Conservation (phyloP, 108 stramenopile species). For the Cyclotella distinguenda region DNA sequence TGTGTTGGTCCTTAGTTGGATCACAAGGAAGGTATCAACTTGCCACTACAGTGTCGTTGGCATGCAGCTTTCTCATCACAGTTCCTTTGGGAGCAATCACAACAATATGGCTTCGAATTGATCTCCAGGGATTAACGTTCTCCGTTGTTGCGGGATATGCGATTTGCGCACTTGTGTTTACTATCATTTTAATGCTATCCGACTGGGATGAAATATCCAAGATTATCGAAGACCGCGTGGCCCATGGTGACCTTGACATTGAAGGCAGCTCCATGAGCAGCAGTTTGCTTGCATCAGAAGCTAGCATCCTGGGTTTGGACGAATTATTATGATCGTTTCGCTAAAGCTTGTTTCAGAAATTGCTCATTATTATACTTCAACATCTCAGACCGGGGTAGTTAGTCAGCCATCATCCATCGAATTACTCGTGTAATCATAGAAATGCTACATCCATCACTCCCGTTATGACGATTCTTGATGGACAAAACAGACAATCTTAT, state of each 20-base stretch:
- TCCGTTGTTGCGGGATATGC: conserved; percentile 26
- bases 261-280: conserved; percentile 13
- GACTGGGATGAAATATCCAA: conserved; percentile 22
- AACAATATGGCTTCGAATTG: conserved; percentile 7
- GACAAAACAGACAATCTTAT: no score
- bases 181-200: conserved; percentile 8
- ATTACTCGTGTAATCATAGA: no score
- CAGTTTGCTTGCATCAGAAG: no score
- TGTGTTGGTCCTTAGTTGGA: conserved; percentile 25
- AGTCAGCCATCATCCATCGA: no score
- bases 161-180: conserved; percentile 12
- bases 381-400: no score
- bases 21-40: conserved; percentile 22
- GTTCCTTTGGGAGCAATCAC: conserved; percentile 22
- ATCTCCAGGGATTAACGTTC: conserved; percentile 25
- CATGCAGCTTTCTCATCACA: conserved; percentile 8
- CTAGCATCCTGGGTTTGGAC: no score
- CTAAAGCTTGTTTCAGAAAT: no score
- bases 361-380: no score
- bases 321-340: no score
- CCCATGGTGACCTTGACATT: conserved; percentile 10
- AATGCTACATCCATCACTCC: no score
- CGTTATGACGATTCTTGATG: no score
- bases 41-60: conserved; percentile 11
- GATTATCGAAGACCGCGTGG: conserved; percentile 15